These are phyloP conservation scores for Pyrus pyrifolia DNA, from an alignment of 306 rosid genomes.

Conservation along the genomic window DNA sequence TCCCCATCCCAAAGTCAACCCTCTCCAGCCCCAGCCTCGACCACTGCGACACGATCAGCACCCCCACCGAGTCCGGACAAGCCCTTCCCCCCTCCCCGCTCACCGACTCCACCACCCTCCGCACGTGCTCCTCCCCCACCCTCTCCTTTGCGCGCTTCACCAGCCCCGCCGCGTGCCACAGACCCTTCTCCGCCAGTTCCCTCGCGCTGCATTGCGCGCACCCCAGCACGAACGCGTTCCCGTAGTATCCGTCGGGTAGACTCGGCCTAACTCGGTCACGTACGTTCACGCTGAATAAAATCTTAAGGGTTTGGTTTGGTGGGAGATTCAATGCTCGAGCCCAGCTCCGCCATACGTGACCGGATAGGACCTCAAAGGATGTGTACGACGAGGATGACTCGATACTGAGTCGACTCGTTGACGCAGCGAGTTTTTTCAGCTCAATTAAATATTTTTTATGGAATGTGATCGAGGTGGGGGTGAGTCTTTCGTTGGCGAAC, in stretches of 20 bases:
- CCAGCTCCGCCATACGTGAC: conserved; percentile 94
- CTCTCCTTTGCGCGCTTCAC: conserved; percentile 62
- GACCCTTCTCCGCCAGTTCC: conserved; percentile 46
- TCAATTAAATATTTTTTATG: conserved; percentile 24
- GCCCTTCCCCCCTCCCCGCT: conserved; percentile 46
- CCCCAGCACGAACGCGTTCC: conserved; percentile 77
- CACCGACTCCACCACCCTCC: conserved; percentile 48
- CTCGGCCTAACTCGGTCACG: conserved; percentile 61
- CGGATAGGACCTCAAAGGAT: conserved; percentile 68
- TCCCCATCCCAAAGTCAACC: conserved; percentile 69
- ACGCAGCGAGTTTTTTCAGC: conserved; percentile 31
- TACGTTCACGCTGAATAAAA: conserved; percentile 69
- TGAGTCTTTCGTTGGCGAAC: conserved; percentile 36
- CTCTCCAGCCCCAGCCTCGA: conserved; percentile 78
- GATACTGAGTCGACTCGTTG: conserved; percentile 16
- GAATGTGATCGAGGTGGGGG: conserved; percentile 51
- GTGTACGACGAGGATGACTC: conserved; percentile 28
- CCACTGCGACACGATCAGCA: conserved; percentile 78
- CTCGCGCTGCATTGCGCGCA: conserved; percentile 55
- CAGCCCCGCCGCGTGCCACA: conserved; percentile 42
- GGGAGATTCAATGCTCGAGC: conserved; percentile 65
- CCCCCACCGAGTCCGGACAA: conserved; percentile 78
- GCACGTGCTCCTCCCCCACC: conserved; percentile 63
- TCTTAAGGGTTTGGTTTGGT: conserved; percentile 46
- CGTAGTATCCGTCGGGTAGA: conserved; percentile 71